phyloP scores from a whole-genome alignment of 2,329 filamentous ascomycete genomes.

The Blumeria hordei region DNA sequence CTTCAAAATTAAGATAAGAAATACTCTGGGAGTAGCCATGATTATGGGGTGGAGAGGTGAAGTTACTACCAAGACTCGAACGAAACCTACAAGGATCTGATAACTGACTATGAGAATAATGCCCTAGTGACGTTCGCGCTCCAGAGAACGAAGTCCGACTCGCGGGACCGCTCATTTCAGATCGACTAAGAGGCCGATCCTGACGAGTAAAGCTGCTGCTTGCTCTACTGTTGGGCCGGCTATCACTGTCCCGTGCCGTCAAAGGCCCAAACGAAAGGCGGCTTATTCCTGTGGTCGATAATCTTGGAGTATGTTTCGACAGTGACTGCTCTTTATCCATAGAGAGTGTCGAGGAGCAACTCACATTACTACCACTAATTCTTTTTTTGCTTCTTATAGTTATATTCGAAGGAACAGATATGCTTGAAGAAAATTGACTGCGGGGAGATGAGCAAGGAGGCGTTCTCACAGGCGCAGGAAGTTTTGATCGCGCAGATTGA shows the following conservation, averaged over 20 bases:
- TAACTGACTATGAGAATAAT: conserved; percentile 13
- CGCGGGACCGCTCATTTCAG: conserved; percentile 11
- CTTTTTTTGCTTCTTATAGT: conserved; percentile 49
- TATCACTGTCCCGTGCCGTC: conserved; percentile 22
- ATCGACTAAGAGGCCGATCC: conserved; percentile 13
- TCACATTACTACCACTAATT: conserved; percentile 24
- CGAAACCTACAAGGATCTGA: conserved; percentile 13
- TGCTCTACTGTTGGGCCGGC: conserved; percentile 12
- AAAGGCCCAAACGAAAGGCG: conserved; percentile 38
- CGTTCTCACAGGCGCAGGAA: conserved; percentile 57
- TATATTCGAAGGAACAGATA: conserved; percentile 28
- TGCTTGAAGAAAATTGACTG: conserved; percentile 18
- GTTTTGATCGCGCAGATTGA: conserved; percentile 71
- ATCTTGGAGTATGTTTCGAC: conserved; percentile 27
- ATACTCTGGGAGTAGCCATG: conserved; percentile 16
- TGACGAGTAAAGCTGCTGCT: conserved; percentile 12
- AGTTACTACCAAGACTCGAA: conserved; percentile 14
- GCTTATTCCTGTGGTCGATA: conserved; percentile 37
- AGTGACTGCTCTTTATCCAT: conserved; percentile 15
- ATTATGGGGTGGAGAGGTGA: conserved; percentile 8
- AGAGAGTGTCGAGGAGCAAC: conserved; percentile 9
- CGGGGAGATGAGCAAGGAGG: conserved; percentile 66
- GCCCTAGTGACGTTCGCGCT: conserved; percentile 14
- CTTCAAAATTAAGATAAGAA: conserved; percentile 13
- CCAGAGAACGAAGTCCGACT: conserved; percentile 14